phyloP scores from a whole-genome alignment of 2,329 filamentous ascomycete species.

The Alternaria viburni region DNA sequence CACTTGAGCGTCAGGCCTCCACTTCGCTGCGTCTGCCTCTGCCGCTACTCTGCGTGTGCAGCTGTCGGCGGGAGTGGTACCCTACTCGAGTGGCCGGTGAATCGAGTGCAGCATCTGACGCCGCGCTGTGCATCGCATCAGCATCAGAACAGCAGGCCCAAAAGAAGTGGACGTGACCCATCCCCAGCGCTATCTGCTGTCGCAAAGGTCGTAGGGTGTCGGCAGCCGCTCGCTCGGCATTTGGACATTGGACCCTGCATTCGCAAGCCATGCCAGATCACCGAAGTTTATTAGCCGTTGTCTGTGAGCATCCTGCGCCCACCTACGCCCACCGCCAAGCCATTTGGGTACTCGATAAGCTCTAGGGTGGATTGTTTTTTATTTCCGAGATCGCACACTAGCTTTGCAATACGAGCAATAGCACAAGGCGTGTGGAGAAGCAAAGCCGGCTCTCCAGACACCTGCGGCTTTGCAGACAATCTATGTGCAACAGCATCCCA shows the following conservation, averaged over 20 bases:
- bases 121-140: not conserved
- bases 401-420: constrained; percentile 2
- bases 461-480: constrained; percentile 4
- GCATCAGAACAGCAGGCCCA: not conserved
- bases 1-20: constrained; percentile 12
- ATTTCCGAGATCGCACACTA: constrained; percentile 22
- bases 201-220: not conserved
- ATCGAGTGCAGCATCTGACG: not conserved
- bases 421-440: constrained; percentile 14
- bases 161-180: not conserved
- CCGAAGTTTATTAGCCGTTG: constrained; percentile 27
- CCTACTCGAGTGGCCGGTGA: not conserved
- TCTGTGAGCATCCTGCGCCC: constrained; percentile 9
- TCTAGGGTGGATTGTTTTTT: constrained; percentile 13
- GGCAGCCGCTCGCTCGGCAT: constrained; percentile 15
- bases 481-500: constrained; percentile 18
- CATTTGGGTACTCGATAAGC: constrained; percentile 16
- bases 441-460: constrained; percentile 6
- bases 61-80: constrained; percentile 6
- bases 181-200: not conserved
- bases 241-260: constrained; percentile 30
- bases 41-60: constrained; percentile 13
- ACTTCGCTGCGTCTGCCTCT: constrained; percentile 2
- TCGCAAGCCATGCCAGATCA: constrained; percentile 15
- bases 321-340: constrained; percentile 19